phyloP scores from a whole-genome alignment of 805 yeast species.

The Saturnispora saitoi region DNA sequence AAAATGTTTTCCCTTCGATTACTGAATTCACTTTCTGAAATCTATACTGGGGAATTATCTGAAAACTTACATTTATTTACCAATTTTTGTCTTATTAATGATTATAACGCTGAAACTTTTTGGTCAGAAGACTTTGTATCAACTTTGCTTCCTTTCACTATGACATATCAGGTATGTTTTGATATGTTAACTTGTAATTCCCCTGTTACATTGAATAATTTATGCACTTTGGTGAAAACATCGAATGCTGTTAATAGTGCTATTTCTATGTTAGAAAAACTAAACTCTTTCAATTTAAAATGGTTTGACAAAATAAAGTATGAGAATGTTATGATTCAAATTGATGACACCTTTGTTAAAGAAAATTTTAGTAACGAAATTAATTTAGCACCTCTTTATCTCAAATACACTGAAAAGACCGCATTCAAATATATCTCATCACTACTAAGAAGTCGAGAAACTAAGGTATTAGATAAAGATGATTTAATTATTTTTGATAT shows the following conservation, averaged over 20 bases:
- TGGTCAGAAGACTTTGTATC: background rate
- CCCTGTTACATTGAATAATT: background rate
- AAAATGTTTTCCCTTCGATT: background rate
- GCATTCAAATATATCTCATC: background rate
- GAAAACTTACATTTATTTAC: background rate
- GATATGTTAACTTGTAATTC: background rate
- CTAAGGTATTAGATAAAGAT: background rate
- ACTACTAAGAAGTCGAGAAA: background rate
- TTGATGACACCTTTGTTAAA: background rate
- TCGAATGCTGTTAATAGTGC: background rate
- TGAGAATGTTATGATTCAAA: background rate
- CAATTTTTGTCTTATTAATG: background rate
- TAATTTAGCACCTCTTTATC: constrained; percentile 11
- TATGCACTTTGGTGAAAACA: background rate
- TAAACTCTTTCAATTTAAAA: background rate
- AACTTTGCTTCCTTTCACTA: background rate
- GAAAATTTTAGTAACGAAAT: background rate
- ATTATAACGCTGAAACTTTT: background rate
- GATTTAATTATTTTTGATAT: constrained; percentile 9
- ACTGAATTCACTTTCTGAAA: background rate
- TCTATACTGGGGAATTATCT: background rate
- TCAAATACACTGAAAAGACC: background rate
- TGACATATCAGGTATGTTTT: background rate
- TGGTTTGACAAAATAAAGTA: background rate
- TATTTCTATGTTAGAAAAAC: background rate